phyloP scores from a whole-genome alignment of 331 rosid genomes.

The Telfairia occidentalis region DNA sequence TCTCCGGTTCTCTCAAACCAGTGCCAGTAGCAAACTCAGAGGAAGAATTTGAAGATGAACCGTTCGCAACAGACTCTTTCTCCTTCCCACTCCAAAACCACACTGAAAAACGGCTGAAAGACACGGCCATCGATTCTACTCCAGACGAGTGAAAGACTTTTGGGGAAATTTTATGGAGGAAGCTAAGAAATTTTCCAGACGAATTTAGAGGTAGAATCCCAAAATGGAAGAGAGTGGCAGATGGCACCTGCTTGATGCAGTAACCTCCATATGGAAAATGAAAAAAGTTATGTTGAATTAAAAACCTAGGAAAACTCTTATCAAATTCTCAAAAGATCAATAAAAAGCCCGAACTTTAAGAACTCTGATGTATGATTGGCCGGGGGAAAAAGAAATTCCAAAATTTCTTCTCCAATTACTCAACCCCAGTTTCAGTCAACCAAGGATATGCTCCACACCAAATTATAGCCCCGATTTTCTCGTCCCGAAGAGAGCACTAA shows the following conservation, averaged over 20 bases:
- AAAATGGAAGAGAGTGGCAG: constrained; percentile 27
- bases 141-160: constrained; percentile 15
- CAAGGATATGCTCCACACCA: background rate
- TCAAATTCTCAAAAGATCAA: constrained; percentile 15
- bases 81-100: constrained; percentile 76
- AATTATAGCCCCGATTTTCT: background rate
- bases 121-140: constrained; percentile 49
- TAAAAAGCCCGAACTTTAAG: background rate
- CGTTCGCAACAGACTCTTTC: constrained; percentile 41
- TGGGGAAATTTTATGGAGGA: constrained; percentile 1
- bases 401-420: background rate
- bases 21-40: constrained; percentile 48
- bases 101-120: constrained; percentile 57
- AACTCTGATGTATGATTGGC: background rate
- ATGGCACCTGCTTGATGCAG: constrained; percentile 59
- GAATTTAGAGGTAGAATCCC: constrained; percentile 15
- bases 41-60: constrained; percentile 38
- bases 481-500: background rate
- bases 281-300: background rate
- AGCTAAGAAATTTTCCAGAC: background rate
- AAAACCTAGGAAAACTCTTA: background rate
- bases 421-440: background rate
- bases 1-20: constrained; percentile 45
- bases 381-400: background rate
- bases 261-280: constrained; percentile 40